A percentile compares a stretch with the other conserved stretches of the same genome.
Conservation (phyloP, 331 rosid genomes). For the Pyracantha coccinea region DNA sequence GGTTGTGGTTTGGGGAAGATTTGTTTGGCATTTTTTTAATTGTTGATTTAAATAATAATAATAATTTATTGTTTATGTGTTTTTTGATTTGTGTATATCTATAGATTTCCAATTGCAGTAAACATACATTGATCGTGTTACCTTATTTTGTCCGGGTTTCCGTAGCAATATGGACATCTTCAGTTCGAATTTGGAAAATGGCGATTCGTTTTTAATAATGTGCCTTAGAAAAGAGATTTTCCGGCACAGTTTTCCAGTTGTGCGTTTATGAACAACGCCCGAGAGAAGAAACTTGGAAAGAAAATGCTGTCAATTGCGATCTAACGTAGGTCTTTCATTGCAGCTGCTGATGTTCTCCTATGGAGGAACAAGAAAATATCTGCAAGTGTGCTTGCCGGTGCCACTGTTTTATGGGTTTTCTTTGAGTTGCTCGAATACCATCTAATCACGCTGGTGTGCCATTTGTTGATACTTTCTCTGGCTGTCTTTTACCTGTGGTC, state of each 20-base stretch:
- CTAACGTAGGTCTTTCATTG: conserved; percentile 19
- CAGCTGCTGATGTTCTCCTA: conserved; percentile 90
- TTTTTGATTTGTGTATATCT: neutral
- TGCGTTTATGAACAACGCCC: neutral
- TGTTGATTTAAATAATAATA: neutral
- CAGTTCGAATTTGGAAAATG: neutral
- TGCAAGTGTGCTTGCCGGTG: conserved; percentile 55
- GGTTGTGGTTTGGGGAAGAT: neutral
- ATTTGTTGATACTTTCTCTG: conserved; percentile 41
- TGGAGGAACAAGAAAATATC: conserved; percentile 81
- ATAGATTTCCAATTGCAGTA: neutral
- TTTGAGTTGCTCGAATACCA: conserved; percentile 72
- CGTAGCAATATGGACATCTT: neutral
- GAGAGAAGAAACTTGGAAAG: neutral
- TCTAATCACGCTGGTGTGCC: conserved; percentile 65
- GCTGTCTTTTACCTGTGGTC: conserved; percentile 59
- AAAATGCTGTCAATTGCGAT: neutral
- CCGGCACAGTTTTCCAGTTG: neutral
- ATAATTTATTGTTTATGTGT: neutral
- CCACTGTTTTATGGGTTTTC: conserved; percentile 65
- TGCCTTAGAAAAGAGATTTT: neutral
- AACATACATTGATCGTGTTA: neutral
- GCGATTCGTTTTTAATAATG: neutral
- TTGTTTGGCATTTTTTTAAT: neutral
- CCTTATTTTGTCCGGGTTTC: neutral